Evolutionary conservation across 768 basidiomycete species (phyloP).

Genomic region (Amanita jacksonii): DNA sequence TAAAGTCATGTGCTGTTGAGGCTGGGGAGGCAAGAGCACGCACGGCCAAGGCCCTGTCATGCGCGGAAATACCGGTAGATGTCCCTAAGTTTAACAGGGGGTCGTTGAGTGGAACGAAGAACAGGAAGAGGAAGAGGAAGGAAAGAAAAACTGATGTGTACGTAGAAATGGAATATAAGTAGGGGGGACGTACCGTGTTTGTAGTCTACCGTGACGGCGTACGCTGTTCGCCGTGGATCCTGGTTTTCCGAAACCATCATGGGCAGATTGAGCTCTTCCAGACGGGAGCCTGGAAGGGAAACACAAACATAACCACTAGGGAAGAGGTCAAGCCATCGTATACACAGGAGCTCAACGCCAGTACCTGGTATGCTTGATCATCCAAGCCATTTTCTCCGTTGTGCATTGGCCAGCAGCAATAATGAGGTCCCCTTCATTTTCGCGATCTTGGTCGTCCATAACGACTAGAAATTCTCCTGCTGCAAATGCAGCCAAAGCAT

Average conservation of each 20-base stretch:
- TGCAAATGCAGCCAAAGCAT: conserved; percentile 66
- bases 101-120: conserved; percentile 9
- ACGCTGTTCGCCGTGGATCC: conserved; percentile 88
- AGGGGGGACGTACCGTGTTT: conserved; percentile 52
- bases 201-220: conserved; percentile 93
- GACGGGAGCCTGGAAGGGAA: conserved; percentile 64
- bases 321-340: neutral
- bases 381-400: conserved; percentile 98
- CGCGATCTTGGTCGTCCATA: conserved; percentile 92
- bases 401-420: conserved; percentile 78
- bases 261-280: conserved; percentile 72
- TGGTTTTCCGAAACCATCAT: conserved; percentile 93
- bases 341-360: conserved; percentile 14
- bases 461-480: conserved; percentile 90
- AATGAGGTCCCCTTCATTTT: conserved; percentile 97
- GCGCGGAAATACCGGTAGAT: conserved; percentile 93
- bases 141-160: conserved; percentile 6
- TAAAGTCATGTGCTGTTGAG: conserved; percentile 59
- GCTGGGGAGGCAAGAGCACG: conserved; percentile 66
- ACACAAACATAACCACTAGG: conserved; percentile 90
- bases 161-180: conserved; percentile 3
- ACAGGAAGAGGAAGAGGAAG: neutral
- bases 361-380: conserved; percentile 93
- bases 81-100: conserved; percentile 44
- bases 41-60: conserved; percentile 85